Conservation (phyloP, 768 basidiomycete genomes). For the Rhodosporidiobolus odoratus region DNA sequence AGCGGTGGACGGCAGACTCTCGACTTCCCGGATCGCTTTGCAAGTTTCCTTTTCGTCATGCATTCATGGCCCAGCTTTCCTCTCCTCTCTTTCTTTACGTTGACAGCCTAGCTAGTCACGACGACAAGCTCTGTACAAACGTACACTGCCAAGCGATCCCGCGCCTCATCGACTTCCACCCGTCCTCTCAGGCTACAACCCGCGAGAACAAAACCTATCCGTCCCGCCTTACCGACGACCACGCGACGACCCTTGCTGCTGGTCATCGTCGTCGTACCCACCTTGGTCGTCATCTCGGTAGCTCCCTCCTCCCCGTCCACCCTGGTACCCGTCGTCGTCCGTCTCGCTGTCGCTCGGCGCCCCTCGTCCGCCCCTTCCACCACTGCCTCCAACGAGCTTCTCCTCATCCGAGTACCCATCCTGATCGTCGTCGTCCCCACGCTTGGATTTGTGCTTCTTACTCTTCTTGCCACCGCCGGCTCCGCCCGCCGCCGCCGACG, state of each 20-base stretch:
- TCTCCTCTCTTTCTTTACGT: too few relatives aligned
- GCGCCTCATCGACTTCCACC: too few relatives aligned
- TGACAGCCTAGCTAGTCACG: too few relatives aligned
- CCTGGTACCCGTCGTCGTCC: neutral
- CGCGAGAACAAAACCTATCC: too few relatives aligned
- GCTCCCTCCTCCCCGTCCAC: neutral
- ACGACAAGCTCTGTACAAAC: too few relatives aligned
- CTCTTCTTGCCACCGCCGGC: neutral
- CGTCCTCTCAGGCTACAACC: too few relatives aligned
- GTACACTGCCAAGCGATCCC: too few relatives aligned
- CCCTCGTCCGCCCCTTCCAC: neutral
- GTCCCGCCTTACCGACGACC: neutral
- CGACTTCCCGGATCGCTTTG: too few relatives aligned
- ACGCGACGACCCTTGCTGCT: neutral
- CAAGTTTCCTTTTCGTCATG: too few relatives aligned
- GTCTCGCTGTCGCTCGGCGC: neutral
- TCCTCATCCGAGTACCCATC: slow-evolving; percentile 10
- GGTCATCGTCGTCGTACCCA: neutral
- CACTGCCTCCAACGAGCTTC: neutral
- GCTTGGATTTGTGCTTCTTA: neutral
- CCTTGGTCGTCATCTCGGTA: neutral
- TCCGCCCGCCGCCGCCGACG: neutral
- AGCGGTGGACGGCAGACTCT: too few relatives aligned
- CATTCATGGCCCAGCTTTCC: too few relatives aligned
- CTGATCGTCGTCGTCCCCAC: neutral